These are phyloP conservation scores for Alternaria sp. DNA, from an alignment of 2,329 filamentous ascomycete species.

Conservation along the genomic window DNA sequence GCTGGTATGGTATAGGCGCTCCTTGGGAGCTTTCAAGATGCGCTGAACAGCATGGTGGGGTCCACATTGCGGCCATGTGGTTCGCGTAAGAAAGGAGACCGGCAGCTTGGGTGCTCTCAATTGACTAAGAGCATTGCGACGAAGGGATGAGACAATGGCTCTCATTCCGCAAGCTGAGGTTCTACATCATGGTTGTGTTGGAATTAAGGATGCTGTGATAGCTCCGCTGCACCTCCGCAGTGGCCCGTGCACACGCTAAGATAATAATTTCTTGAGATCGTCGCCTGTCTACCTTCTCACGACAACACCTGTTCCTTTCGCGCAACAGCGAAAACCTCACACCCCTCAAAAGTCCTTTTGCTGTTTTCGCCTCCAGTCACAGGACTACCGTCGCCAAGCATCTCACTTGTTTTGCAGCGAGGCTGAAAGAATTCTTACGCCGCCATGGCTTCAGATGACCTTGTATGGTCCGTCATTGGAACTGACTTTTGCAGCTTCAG, in stretches of 20 bases:
- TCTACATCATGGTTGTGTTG: slow-evolving; percentile 26
- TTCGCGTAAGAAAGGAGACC: neutral
- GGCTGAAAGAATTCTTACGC: slow-evolving; percentile 1
- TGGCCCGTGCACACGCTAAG: slow-evolving; percentile 18
- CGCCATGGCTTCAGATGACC: slow-evolving; percentile 72
- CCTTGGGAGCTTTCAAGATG: slow-evolving; percentile 25
- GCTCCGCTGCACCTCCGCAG: slow-evolving; percentile 13
- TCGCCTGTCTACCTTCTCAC: slow-evolving; percentile 3
- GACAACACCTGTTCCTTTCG: slow-evolving; percentile 9
- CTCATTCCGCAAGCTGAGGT: slow-evolving; percentile 45
- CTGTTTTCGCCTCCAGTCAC: neutral
- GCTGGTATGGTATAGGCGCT: slow-evolving; percentile 24
- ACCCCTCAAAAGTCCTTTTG: neutral
- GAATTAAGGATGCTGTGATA: neutral
- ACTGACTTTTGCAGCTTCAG: slow-evolving; percentile 93
- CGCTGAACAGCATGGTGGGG: slow-evolving; percentile 11
- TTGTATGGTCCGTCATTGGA: slow-evolving; percentile 91
- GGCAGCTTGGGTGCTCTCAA: neutral
- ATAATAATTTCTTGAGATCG: slow-evolving; percentile 22
- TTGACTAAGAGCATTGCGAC: slow-evolving; percentile 12
- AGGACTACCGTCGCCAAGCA: neutral
- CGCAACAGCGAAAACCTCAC: neutral
- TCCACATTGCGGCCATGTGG: slow-evolving; percentile 4
- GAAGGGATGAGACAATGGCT: slow-evolving; percentile 34
- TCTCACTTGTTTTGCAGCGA: neutral